Percentiles rank a stretch among this genome's conserved stretches.
Evolutionary conservation across 495 filamentous ascomycete species (phyloP).

Genomic region (Neurospora sp.): DNA sequence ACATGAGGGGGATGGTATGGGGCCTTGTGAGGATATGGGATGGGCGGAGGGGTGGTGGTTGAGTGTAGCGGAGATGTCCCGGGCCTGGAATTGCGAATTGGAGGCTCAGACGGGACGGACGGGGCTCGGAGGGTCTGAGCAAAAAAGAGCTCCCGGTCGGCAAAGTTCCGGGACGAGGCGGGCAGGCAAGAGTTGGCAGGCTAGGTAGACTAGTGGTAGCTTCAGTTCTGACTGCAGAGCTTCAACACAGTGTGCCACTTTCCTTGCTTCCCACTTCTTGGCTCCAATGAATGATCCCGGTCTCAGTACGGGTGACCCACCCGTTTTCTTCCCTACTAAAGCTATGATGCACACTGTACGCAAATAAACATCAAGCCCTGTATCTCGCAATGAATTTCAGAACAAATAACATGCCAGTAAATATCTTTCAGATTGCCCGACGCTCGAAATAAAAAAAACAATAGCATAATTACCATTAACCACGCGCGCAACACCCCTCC

Average conservation of each 20-base stretch:
- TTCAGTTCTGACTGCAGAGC: neutral
- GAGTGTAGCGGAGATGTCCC: constrained; percentile 28
- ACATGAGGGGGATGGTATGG: constrained; percentile 50
- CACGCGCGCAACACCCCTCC: neutral
- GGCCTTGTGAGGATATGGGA: constrained; percentile 18
- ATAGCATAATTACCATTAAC: neutral
- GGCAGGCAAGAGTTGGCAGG: constrained; percentile 7
- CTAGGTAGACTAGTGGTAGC: neutral
- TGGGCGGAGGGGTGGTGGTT: constrained; percentile 16
- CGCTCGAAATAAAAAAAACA: neutral
- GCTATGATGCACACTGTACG: neutral
- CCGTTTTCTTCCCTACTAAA: neutral
- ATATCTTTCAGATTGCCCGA: neutral
- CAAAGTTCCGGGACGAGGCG: constrained; percentile 21
- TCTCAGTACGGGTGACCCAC: neutral
- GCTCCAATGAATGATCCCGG: neutral
- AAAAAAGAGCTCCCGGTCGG: constrained; percentile 28
- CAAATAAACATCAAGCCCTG: neutral
- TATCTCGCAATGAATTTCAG: neutral
- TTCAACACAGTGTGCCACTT: neutral
- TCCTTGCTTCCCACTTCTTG: neutral
- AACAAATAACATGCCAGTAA: neutral
- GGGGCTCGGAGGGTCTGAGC: constrained; percentile 11
- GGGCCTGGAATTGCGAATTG: constrained; percentile 18
- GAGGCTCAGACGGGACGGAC: neutral